These are phyloP conservation scores for Coniochaeta prunicola DNA, from an alignment of 2,329 filamentous ascomycete genomes.

Conservation along the genomic window DNA sequence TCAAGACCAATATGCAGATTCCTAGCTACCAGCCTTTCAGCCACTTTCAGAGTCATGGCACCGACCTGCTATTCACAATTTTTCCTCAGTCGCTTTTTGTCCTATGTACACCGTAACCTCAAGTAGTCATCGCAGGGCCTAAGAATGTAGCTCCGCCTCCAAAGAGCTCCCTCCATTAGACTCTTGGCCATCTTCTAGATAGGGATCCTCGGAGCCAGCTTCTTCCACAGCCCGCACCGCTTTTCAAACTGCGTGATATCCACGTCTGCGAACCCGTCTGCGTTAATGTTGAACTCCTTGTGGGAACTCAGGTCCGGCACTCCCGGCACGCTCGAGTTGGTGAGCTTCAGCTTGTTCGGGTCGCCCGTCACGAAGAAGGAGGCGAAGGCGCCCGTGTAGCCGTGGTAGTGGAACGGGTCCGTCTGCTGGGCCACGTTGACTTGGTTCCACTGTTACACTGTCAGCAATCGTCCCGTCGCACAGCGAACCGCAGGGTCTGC, in stretches of 20 bases:
- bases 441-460: conserved; percentile 41
- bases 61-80: too few species aligned
- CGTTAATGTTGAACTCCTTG: conserved; percentile 1
- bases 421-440: conserved; percentile 43
- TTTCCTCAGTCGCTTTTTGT: too few species aligned
- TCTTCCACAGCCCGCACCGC: background rate
- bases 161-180: too few species aligned
- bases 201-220: background rate
- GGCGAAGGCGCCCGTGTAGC: conserved; percentile 50
- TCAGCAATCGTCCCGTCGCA: background rate
- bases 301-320: background rate
- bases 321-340: background rate
- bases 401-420: conserved; percentile 46
- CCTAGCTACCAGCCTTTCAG: conserved; percentile 8
- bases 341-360: conserved; percentile 5
- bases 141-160: too few species aligned
- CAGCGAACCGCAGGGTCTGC: background rate
- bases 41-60: too few species aligned
- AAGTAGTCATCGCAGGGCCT: too few species aligned
- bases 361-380: conserved; percentile 38
- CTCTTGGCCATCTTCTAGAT: too few species aligned
- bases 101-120: too few species aligned
- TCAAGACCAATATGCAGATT: conserved; percentile 1
- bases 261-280: background rate
- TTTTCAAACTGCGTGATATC: background rate